Percentiles rank a stretch among this genome's conserved stretches.
Conservation (phyloP, 2,329 filamentous ascomycete species). For the Podosphaera aphanis region DNA sequence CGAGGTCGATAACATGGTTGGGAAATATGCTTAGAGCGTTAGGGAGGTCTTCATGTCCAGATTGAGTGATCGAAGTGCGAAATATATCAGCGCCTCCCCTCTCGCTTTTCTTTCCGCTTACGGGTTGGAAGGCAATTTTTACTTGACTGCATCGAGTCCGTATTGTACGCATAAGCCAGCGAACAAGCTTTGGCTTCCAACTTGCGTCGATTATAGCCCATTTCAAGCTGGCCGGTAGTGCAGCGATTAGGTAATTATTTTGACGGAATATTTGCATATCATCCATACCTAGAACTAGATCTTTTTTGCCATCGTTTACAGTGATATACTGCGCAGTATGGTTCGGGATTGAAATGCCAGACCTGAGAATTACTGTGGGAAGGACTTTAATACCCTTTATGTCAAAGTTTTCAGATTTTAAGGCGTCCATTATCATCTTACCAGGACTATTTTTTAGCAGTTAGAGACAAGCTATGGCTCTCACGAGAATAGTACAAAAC, state of each 20-base stretch:
- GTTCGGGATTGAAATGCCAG: background rate
- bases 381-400: constrained; percentile 28
- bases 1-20: constrained; percentile 40
- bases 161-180: background rate
- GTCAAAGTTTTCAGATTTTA: constrained; percentile 41
- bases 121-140: constrained; percentile 64
- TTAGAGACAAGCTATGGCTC: background rate
- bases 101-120: constrained; percentile 63
- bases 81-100: constrained; percentile 52
- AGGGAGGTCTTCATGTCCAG: constrained; percentile 2
- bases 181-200: constrained; percentile 31
- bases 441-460: constrained; percentile 31
- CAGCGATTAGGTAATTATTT: constrained; percentile 12
- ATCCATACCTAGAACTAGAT: constrained; percentile 79
- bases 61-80: constrained; percentile 5
- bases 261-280: constrained; percentile 47
- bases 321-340: constrained; percentile 82
- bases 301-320: constrained; percentile 62
- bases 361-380: background rate
- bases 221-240: constrained; percentile 10
- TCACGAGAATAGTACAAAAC: constrained; percentile 7
- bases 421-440: constrained; percentile 41
- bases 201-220: constrained; percentile 78
- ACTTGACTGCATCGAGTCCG: constrained; percentile 13
- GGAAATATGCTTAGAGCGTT: constrained; percentile 26